A percentile compares a stretch with the other conserved stretches of the same genome.
Conservation (phyloP, 768 basidiomycete species). For the Tephrocybe sp. region DNA sequence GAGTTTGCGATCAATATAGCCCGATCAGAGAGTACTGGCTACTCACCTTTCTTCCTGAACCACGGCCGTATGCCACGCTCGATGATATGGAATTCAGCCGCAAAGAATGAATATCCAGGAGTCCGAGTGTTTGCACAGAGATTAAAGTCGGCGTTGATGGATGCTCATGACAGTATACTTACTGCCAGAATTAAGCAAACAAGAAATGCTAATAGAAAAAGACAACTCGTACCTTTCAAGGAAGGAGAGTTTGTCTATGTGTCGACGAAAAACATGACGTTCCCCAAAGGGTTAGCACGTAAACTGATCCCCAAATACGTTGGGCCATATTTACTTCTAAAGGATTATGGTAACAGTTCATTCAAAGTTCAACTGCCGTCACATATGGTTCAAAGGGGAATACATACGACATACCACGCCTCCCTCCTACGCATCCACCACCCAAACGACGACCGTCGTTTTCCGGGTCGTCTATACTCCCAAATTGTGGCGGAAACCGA, state of each 20-base stretch:
- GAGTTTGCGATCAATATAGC: constrained; percentile 38
- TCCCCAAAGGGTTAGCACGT: not conserved
- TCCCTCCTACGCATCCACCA: constrained; percentile 20
- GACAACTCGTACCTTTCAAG: constrained; percentile 1
- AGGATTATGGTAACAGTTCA: not conserved
- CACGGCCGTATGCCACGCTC: constrained; percentile 17
- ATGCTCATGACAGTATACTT: constrained; percentile 30
- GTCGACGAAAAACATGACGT: not conserved
- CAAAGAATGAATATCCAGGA: constrained; percentile 17
- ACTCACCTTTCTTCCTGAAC: constrained; percentile 30
- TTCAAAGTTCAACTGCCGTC: constrained; percentile 21
- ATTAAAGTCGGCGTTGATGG: constrained; percentile 17
- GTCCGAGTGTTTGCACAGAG: constrained; percentile 22
- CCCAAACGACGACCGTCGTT: constrained; percentile 23
- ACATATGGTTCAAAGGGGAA: not conserved
- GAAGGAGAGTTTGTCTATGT: not conserved
- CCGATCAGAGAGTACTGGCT: constrained; percentile 30
- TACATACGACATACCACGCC: constrained; percentile 28
- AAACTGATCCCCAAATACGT: not conserved
- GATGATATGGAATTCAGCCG: constrained; percentile 15
- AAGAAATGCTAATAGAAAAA: constrained; percentile 18
- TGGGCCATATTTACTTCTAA: not conserved
- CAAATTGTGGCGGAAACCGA: not conserved
- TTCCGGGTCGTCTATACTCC: constrained; percentile 16
- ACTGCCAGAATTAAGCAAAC: constrained; percentile 19